Evolutionary conservation across 257 asterid genomes (phyloP).

Genomic region (Pogostemon cablin): DNA sequence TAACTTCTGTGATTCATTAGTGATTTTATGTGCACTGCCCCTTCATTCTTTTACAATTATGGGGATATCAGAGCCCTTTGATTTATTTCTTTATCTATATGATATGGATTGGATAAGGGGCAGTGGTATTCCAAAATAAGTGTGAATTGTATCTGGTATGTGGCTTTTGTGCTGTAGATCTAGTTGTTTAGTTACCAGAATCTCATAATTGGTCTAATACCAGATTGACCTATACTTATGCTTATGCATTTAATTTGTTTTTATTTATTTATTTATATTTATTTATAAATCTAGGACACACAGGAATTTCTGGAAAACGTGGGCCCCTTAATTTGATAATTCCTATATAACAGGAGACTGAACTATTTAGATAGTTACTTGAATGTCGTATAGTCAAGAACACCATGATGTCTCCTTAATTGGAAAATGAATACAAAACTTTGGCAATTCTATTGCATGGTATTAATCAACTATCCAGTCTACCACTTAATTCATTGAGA

Average conservation of each 20-base stretch:
- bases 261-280: conserved; percentile 7
- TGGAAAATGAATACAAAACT: neutral
- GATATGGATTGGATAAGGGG: neutral
- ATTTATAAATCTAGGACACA: neutral
- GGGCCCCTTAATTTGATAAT: neutral
- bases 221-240: neutral
- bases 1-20: neutral
- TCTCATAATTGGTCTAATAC: neutral
- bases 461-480: neutral
- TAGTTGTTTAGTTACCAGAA: neutral
- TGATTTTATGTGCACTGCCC: neutral
- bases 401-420: neutral
- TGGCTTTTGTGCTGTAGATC: neutral
- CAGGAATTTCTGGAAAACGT: neutral
- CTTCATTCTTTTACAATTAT: neutral
- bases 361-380: neutral
- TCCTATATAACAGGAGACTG: neutral
- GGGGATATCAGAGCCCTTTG: neutral
- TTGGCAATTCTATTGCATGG: neutral
- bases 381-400: neutral
- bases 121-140: neutral
- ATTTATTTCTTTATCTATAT: neutral
- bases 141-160: neutral
- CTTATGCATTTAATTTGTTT: conserved; percentile 17
- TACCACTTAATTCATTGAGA: neutral